These are phyloP conservation scores for Fragaria ananassa DNA, from an alignment of 306 rosid genomes.

Conservation along the genomic window DNA sequence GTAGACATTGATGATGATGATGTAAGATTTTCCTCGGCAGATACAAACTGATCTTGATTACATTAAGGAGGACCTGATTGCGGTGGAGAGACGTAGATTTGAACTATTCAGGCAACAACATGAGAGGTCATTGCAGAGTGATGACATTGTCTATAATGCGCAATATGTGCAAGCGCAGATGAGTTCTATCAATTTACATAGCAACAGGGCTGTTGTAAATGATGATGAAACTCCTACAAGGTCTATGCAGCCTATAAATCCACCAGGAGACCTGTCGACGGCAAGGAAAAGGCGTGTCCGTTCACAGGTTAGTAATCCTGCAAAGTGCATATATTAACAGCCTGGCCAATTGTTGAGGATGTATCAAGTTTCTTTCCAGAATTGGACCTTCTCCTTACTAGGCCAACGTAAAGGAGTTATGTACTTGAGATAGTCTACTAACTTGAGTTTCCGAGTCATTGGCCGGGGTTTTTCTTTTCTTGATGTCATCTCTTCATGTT, in stretches of 20 bases:
- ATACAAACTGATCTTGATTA: slow-evolving; percentile 77
- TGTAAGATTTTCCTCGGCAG: slow-evolving; percentile 27
- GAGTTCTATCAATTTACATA: slow-evolving; percentile 48
- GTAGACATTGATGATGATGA: background rate
- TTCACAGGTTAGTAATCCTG: slow-evolving; percentile 53
- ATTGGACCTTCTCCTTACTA: background rate
- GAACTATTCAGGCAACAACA: slow-evolving; percentile 52
- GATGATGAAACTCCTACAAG: slow-evolving; percentile 39
- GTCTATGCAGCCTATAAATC: slow-evolving; percentile 56
- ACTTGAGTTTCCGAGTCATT: background rate
- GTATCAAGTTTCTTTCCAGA: background rate
- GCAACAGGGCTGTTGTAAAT: slow-evolving; percentile 50
- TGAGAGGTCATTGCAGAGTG: slow-evolving; percentile 44
- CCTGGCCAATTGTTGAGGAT: background rate
- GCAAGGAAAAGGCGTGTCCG: slow-evolving; percentile 70
- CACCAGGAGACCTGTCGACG: slow-evolving; percentile 42
- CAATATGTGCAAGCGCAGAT: slow-evolving; percentile 46
- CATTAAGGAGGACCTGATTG: slow-evolving; percentile 70
- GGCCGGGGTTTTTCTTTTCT: background rate
- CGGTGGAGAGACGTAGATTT: slow-evolving; percentile 77
- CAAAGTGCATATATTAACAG: background rate
- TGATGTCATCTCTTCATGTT: slow-evolving; percentile 15
- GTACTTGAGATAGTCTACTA: background rate
- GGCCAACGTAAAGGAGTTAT: background rate
- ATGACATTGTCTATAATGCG: slow-evolving; percentile 47